Evolutionary conservation across 1,139 yeast genomes (phyloP), one percentile per base, ranked within the genome.

Genomic region (Ashbya aceris): DNA sequence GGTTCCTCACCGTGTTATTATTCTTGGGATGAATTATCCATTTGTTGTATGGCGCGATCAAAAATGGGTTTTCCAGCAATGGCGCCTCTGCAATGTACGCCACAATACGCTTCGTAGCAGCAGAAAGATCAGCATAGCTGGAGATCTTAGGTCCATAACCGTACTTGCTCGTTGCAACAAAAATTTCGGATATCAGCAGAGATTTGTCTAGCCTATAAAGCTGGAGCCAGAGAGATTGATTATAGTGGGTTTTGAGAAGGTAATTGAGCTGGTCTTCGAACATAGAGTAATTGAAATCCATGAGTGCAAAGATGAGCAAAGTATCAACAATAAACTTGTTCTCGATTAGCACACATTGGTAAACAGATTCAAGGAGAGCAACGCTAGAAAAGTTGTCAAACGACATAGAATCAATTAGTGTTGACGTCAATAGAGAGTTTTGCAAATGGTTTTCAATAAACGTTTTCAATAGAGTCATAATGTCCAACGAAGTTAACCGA

Each of bases 401-500:
- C 10, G 39, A 36, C 27, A 58, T 40, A 1, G 56, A 34, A 31
- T 53, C 56, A n/a, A 58, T 44, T 33, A 55, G 49, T 9, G 43
- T 28, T 7, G 38, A 8, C 9, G 41, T 36, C 2, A 40, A 35
- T 3, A 37, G 20, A 8, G 34, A 36, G 12, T n/a, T 27, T n/a
- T 42, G 43, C 13, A 56, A 31, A 41, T 54, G 52, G 40, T 51
- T 47, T 13, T 56, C 49, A 27, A 59, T 48, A n/a, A 58, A 47
- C n/a, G 48, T 45, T 41, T 55, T 50, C 13, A 60, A 39, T 12
- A 51, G 29, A 2, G 46, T 38, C 6, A 51, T 37, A 9, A 64
- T 55, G 39, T 58, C 59, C 31, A 65, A 50, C 2, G 58, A 49
- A 27, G 56, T 54, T 36, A 66, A 47, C 40, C 62, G 63, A n/a